phyloP scores from a whole-genome alignment of 495 filamentous ascomycete genomes.

The Aspergillus coremiiformis region DNA sequence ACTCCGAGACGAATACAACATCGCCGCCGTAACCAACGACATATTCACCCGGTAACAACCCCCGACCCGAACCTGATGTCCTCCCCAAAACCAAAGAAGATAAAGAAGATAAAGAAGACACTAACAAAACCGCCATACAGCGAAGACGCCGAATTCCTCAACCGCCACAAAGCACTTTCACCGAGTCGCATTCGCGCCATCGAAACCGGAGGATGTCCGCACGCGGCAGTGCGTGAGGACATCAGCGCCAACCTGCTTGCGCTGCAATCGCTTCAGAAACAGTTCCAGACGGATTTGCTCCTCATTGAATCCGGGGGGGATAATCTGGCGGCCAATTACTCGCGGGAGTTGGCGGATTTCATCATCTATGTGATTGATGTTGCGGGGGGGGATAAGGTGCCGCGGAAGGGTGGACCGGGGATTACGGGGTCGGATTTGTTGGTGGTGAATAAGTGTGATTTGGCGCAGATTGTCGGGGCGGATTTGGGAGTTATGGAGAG shows the following conservation, averaged over 20 bases:
- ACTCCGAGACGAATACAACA: conserved; percentile 67
- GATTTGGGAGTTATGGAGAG: conserved; percentile 92
- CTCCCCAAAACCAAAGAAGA: not conserved
- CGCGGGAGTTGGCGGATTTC: conserved; percentile 85
- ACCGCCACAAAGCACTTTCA: conserved; percentile 73
- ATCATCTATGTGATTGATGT: conserved; percentile 99
- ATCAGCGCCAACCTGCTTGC: conserved; percentile 89
- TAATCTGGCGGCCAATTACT: conserved; percentile 95
- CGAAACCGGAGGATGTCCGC: conserved; percentile 95
- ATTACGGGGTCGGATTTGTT: conserved; percentile 92
- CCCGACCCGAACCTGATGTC: not conserved
- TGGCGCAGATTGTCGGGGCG: conserved; percentile 85
- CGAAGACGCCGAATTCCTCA: conserved; percentile 96
- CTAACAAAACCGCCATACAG: conserved; percentile 30
- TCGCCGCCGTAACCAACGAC: conserved; percentile 97
- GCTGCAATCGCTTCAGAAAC: conserved; percentile 72
- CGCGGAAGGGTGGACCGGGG: conserved; percentile 89
- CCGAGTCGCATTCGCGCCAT: conserved; percentile 82
- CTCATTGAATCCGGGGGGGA: conserved; percentile 94
- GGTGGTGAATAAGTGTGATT: conserved; percentile 92
- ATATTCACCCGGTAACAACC: conserved; percentile 75
- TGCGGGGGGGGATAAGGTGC: conserved; percentile 93
- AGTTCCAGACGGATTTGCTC: conserved; percentile 66
- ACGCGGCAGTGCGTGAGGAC: conserved; percentile 97
- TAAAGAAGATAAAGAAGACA: not conserved